Evolutionary conservation across 192 early-diverging fungal genomes (phyloP).

Genomic region (Rhizophlyctis rosea): DNA sequence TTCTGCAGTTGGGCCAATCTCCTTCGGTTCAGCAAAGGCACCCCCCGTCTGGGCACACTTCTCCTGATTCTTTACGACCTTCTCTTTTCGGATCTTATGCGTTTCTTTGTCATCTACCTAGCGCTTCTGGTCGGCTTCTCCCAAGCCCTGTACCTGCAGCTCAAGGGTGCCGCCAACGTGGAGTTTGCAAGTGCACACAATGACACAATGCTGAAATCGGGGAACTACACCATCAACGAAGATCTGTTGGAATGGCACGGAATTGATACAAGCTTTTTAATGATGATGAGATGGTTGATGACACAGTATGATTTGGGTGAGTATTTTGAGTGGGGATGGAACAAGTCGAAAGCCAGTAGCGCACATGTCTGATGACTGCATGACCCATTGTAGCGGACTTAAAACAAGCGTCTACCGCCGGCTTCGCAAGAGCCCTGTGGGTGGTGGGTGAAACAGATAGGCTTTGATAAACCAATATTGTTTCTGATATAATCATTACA

Average conservation of each 20-base stretch:
- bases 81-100: not conserved
- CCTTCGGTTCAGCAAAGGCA: not conserved
- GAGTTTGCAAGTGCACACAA: not conserved
- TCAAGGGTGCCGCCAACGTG: not conserved
- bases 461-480: not conserved
- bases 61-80: not conserved
- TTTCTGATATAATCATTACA: not conserved
- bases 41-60: not conserved
- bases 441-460: not conserved
- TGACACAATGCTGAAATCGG: not conserved
- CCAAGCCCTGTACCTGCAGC: not conserved
- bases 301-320: not conserved
- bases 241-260: not conserved
- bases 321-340: not conserved
- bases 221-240: not conserved
- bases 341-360: no score
- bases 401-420: not conserved
- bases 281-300: not conserved
- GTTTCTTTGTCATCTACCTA: not conserved
- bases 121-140: not conserved
- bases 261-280: not conserved
- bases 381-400: not conserved
- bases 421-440: not conserved
- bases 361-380: no score
- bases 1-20: not conserved